These are phyloP conservation scores for Aquilaria agallochum DNA, from an alignment of 441 rosid species.

Conservation along the genomic window DNA sequence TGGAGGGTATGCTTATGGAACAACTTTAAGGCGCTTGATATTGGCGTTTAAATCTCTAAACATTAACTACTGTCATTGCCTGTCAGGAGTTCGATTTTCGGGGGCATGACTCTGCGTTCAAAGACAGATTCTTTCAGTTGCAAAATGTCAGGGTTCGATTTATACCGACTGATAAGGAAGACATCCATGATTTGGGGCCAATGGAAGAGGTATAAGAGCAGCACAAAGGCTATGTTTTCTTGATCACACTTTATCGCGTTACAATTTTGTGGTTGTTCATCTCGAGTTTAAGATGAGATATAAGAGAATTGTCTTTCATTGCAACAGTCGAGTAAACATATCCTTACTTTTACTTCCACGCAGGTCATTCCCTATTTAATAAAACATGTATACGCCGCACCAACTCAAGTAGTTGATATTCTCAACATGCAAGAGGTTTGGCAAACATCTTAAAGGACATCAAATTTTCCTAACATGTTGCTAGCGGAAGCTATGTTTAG, in stretches of 20 bases:
- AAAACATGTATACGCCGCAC: conserved; percentile 62
- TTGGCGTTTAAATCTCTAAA: background rate
- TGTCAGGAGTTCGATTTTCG: conserved; percentile 75
- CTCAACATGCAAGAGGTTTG: conserved; percentile 61
- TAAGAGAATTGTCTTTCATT: too few relatives aligned
- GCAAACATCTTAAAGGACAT: background rate
- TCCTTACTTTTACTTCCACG: conserved; percentile 10
- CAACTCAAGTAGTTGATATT: conserved; percentile 59
- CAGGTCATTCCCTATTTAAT: conserved; percentile 65
- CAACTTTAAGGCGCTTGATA: background rate
- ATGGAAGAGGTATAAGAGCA: conserved; percentile 50
- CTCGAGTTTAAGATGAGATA: background rate
- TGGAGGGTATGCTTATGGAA: conserved; percentile 65
- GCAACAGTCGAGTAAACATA: too few relatives aligned
- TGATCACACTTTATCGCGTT: background rate
- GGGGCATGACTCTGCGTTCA: conserved; percentile 93
- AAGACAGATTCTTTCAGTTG: conserved; percentile 67
- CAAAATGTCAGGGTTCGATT: conserved; percentile 86
- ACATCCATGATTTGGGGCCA: conserved; percentile 75
- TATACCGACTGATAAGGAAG: conserved; percentile 67
- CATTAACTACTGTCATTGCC: background rate
- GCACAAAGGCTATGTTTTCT: background rate
- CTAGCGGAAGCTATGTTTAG: too few relatives aligned
- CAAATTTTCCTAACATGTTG: background rate
- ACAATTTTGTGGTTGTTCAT: background rate